Base-by-base conservation (phyloP, 345 rosid species). In the Cochlearia excelsa region DNA sequence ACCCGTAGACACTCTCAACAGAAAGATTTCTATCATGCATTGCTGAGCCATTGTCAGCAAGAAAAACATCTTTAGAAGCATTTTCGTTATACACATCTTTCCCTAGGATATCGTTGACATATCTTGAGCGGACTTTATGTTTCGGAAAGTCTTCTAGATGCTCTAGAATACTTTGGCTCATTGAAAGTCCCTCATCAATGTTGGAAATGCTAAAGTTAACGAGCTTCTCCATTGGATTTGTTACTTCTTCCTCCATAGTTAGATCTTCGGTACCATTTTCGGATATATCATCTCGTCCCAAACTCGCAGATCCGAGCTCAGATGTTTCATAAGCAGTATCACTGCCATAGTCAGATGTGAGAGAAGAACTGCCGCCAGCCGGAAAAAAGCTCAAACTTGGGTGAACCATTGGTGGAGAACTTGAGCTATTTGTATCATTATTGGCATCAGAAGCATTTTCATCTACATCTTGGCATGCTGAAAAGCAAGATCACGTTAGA, bases 311-410 rank as follows among this genome's bases (percentile, higher is more conserved):
- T 68, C 96, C 96, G 77, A 81, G 39, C 50, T 90, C 99, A 67
- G 97, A 94, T 35, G 92, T 77, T 70, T 90, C 99, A 69, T 82
- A 90, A 69, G 86, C 95, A 74, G 87, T 85, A 68, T 94, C 97
- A 68, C 97, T 94, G 40, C 97, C 97, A 79, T 82, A 85, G 69
- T 94, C 99, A 33, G 99, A 87, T 43, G 87, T 68, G 31, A 94
- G 59, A 41, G 97, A 30, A 69, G n/a, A 84, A 79, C 85, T 60
- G 46, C 84, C 91, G 48, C 81, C 74, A 73, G 72, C 47, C 45
- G 63, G 78, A 71, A 86, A 78, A 52, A 76, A 57, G 65, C 81
- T 78, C 67, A 83, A 80, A 70, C 74, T 61, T 57, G 77, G 68
- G 71, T 77, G 82, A 47, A 65, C 57, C 54, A 73, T 75, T 61